Percentiles rank a stretch among this genome's conserved stretches.
Conservation (phyloP, 164 flowering plant species). For the Aristolochia fimbriata region DNA sequence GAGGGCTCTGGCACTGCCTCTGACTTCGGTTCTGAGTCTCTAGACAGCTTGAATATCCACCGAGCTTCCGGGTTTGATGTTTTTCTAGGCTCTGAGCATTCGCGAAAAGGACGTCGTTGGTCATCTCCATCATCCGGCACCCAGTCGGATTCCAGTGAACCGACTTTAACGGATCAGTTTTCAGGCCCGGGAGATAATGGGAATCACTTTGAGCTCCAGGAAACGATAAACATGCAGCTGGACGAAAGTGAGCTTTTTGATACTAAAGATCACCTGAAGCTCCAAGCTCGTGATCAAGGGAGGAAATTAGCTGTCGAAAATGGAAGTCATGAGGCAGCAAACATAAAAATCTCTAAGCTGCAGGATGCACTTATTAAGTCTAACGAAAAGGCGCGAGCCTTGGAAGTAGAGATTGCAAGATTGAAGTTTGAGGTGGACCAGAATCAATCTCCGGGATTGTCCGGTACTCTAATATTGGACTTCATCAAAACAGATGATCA, state of each 20-base stretch:
- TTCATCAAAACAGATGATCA: neutral
- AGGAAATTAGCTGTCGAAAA: conserved; percentile 14
- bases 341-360: conserved; percentile 24
- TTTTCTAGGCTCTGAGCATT: conserved; percentile 53
- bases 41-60: conserved; percentile 29
- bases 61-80: conserved; percentile 80
- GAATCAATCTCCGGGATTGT: conserved; percentile 9
- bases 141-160: conserved; percentile 52
- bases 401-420: conserved; percentile 37
- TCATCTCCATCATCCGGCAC: conserved; percentile 40
- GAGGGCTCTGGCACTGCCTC: conserved; percentile 47
- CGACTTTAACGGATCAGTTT: conserved; percentile 40
- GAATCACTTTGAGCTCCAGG: conserved; percentile 22
- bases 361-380: conserved; percentile 43
- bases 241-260: conserved; percentile 58
- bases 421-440: conserved; percentile 38
- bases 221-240: conserved; percentile 35
- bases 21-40: conserved; percentile 37
- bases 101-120: conserved; percentile 42
- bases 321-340: conserved; percentile 21
- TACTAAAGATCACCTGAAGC: conserved; percentile 44
- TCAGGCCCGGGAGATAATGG: conserved; percentile 19
- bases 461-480: conserved; percentile 5
- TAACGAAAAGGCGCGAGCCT: conserved; percentile 26
- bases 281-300: conserved; percentile 28